A percentile compares a stretch with the other conserved stretches of the same genome.
phyloP scores from a whole-genome alignment of 2,329 filamentous ascomycete genomes.

The Exophiala xenobiotica region DNA sequence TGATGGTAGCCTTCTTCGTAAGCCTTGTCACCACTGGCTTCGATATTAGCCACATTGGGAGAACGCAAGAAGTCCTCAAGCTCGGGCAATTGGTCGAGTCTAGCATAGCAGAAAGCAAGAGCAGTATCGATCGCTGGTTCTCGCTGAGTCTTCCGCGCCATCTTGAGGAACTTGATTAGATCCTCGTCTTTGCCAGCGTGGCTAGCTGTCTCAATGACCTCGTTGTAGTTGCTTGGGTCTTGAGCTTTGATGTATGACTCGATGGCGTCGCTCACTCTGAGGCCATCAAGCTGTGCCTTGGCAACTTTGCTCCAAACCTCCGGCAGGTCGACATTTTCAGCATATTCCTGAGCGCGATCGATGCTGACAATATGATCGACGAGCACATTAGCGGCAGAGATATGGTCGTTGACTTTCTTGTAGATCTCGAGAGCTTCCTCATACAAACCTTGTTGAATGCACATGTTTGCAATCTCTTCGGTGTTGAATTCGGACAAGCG shows the following conservation, averaged over 20 bases:
- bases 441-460: slow-evolving; percentile 89
- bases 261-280: slow-evolving; percentile 87
- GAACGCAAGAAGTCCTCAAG: slow-evolving; percentile 93
- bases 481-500: slow-evolving; percentile 84
- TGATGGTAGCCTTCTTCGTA: slow-evolving; percentile 92
- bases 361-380: slow-evolving; percentile 98
- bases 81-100: slow-evolving; percentile 85
- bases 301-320: slow-evolving; percentile 98
- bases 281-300: slow-evolving; percentile 94
- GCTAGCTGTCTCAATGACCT: slow-evolving; percentile 93
- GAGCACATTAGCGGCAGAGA: slow-evolving; percentile 82
- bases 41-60: slow-evolving; percentile 92
- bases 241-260: slow-evolving; percentile 96
- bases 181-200: slow-evolving; percentile 98
- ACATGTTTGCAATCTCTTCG: slow-evolving; percentile 88
- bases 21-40: slow-evolving; percentile 96
- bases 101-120: slow-evolving; percentile 88
- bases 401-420: slow-evolving; percentile 93
- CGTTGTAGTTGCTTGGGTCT: slow-evolving; percentile 87
- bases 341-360: slow-evolving; percentile 92
- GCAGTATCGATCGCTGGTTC: slow-evolving; percentile 92
- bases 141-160: slow-evolving; percentile 94
- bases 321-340: slow-evolving; percentile 87
- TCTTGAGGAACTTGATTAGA: slow-evolving; percentile 90
- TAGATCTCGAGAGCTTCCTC: slow-evolving; percentile 98